Percentiles rank a stretch among this genome's conserved stretches.
Conservation (phyloP, 176 grass and related monocot genomes). For the bread wheat (Triticum aestivum) region DNA sequence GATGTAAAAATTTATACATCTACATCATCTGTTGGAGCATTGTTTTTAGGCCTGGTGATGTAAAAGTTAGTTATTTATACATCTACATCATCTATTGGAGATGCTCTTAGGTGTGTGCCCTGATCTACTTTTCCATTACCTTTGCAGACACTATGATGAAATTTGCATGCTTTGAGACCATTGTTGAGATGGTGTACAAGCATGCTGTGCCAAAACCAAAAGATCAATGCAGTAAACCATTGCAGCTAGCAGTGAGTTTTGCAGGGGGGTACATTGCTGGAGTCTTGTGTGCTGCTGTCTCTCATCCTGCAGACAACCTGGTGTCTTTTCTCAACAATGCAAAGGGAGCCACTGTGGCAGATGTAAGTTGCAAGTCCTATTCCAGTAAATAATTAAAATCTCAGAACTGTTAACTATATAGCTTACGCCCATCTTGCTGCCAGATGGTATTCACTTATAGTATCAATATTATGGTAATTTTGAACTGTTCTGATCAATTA, state of each 20-base stretch:
- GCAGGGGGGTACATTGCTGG: conserved; percentile 82
- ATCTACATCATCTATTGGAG: too few relatives aligned
- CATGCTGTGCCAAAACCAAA: conserved; percentile 73
- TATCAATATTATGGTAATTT: not conserved
- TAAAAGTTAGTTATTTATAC: too few relatives aligned
- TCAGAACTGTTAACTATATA: not conserved
- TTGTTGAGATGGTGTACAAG: conserved; percentile 84
- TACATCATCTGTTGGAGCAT: too few relatives aligned
- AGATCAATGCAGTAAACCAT: conserved; percentile 76
- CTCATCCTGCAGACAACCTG: conserved; percentile 90
- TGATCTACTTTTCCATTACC: not conserved
- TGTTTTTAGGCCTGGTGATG: too few relatives aligned
- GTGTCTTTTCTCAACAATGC: conserved; percentile 89
- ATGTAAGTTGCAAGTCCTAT: conserved; percentile 49
- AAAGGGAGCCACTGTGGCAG: conserved; percentile 59
- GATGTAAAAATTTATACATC: too few relatives aligned
- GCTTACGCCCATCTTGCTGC: not conserved
- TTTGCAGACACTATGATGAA: conserved; percentile 93
- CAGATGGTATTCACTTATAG: not conserved
- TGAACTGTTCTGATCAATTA: not conserved
- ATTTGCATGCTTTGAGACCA: conserved; percentile 84
- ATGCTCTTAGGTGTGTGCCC: not conserved
- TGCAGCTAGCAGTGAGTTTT: conserved; percentile 85
- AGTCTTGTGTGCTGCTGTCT: conserved; percentile 71
- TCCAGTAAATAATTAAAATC: not conserved